Evolutionary conservation across 2,329 filamentous ascomycete species (phyloP).

Genomic region (Corynespora cassiicola): DNA sequence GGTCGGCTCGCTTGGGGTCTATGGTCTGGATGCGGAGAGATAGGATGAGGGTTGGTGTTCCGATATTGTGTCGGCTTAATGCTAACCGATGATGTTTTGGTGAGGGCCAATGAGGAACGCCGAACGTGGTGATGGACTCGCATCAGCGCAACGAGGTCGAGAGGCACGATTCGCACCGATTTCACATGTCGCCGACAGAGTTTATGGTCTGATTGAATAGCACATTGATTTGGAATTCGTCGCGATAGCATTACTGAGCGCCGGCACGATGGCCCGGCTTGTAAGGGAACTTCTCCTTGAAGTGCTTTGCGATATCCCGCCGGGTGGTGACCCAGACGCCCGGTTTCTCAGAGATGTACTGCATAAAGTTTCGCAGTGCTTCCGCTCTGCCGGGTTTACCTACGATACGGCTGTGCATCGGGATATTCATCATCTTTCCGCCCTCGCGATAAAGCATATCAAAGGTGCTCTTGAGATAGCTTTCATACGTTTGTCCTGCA

Average conservation of each 20-base stretch:
- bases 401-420: constrained; percentile 49
- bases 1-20: too few relatives aligned
- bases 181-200: too few relatives aligned
- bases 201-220: too few relatives aligned
- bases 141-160: too few relatives aligned
- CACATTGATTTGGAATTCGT: too few relatives aligned
- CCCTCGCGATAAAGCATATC: constrained; percentile 51
- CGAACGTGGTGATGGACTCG: too few relatives aligned
- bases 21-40: too few relatives aligned
- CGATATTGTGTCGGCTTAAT: too few relatives aligned
- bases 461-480: constrained; percentile 48
- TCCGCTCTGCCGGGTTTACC: constrained; percentile 50
- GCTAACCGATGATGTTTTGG: too few relatives aligned
- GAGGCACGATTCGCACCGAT: too few relatives aligned
- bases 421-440: constrained; percentile 53
- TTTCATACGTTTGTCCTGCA: constrained; percentile 13
- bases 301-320: constrained; percentile 52
- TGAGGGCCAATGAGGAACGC: too few relatives aligned
- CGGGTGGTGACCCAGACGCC: constrained; percentile 54
- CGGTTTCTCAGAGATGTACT: constrained; percentile 47
- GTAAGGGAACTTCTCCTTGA: constrained; percentile 49
- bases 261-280: constrained; percentile 15
- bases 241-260: neutral
- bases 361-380: constrained; percentile 48
- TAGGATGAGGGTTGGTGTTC: too few relatives aligned